Percentiles rank a stretch among this genome's conserved stretches.
Conservation (phyloP, 768 basidiomycete species). For the Tubosaeta brunneosetosa region DNA sequence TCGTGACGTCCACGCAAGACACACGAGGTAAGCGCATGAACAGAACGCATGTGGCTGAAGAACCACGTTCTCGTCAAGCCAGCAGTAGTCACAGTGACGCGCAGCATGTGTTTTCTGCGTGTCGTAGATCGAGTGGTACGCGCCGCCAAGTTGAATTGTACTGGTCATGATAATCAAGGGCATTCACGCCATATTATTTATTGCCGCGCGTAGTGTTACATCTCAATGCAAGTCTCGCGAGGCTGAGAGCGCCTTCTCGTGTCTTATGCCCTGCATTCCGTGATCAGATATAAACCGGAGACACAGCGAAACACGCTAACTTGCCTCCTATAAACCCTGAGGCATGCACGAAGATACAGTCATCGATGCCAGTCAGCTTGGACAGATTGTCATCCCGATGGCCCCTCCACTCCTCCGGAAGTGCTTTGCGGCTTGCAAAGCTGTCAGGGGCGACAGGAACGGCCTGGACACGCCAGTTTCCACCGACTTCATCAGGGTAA, state of each 20-base stretch:
- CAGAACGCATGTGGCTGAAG: conserved; percentile 4
- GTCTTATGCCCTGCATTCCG: conserved; percentile 71
- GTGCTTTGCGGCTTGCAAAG: conserved; percentile 86
- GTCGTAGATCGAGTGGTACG: conserved; percentile 4
- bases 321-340: conserved; percentile 94
- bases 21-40: conserved; percentile 24
- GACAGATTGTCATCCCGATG: conserved; percentile 81
- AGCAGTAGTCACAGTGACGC: not conserved
- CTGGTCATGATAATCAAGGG: conserved; percentile 11
- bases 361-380: conserved; percentile 66
- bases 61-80: conserved; percentile 11
- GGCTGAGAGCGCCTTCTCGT: conserved; percentile 76
- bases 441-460: conserved; percentile 78
- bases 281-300: conserved; percentile 6
- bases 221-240: conserved; percentile 66
- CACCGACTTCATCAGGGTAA: conserved; percentile 77
- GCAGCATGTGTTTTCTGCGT: conserved; percentile 15
- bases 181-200: conserved; percentile 14
- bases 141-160: conserved; percentile 11
- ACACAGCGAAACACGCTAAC: conserved; percentile 17
- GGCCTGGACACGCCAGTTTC: conserved; percentile 89
- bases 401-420: conserved; percentile 94
- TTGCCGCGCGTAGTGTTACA: conserved; percentile 22
- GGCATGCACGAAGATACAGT: conserved; percentile 90
- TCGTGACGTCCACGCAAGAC: conserved; percentile 29